Evolutionary conservation across 1,284 basidiomycete species (phyloP), one percentile per base, ranked within the genome.

Genomic region (Ustilago crameri): DNA sequence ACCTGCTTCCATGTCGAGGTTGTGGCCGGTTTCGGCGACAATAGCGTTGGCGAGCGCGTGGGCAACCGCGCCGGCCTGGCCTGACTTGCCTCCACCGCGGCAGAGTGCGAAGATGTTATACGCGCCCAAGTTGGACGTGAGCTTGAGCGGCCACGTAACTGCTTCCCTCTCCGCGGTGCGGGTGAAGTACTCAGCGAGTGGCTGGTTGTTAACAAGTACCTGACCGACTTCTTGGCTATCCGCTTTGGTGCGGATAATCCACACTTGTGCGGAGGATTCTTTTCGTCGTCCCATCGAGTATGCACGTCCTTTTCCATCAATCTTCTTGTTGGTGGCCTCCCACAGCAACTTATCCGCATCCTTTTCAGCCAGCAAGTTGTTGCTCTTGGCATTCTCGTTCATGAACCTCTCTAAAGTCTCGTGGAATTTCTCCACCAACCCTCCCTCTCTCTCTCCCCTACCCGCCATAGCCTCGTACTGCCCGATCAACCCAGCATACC

Each of bases 31-130:
- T 32, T 60, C 50, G 0, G 67, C 68, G 15, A 83, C 80, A 42
- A 98, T 85, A 5, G 90, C 93, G 81, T 92, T 91, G 12, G 93
- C 89, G 58, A 97, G 87, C 17, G 89, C 95, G 74, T 93, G 88
- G 0, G 91, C 89, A 20, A 96, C 85, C 2, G 95, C 95, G n/a
- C 90, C 93, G 9, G 92, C 91, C 84, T 98, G 95, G 2, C 95
- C 93, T 0, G 90, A 90, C 3, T 88, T 89, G 5, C 95, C 95
- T 17, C 95, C 95, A 9, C 95, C 95, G 42, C 92, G 89, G 24
- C 90, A 89, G 43, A 97, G 87, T 2, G 90, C 89, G 78, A 97
- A 98, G 15, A 96, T 87, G 79, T 98, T 98, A 86, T 90, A 98
- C n/a, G 89, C 90, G 30, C 93, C 93, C 12, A 97, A 84, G n/a